These are phyloP conservation scores for Trichoderma afroharzianum DNA, from an alignment of 2,329 filamentous ascomycete genomes.

Conservation along the genomic window DNA sequence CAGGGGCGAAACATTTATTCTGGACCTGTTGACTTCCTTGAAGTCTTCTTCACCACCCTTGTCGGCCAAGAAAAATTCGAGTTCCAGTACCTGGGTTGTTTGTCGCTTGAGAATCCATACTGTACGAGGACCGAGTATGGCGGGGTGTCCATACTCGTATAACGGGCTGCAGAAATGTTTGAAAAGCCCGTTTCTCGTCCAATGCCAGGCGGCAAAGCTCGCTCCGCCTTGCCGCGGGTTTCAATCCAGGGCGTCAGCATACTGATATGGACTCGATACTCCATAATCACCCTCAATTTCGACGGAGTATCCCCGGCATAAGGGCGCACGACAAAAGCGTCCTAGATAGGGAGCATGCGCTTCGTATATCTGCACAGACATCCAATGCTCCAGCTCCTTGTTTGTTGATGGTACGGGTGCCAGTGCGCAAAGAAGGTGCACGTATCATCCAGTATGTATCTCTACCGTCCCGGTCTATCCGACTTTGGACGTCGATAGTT, in stretches of 20 bases:
- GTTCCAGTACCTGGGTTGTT: background rate
- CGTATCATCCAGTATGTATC: background rate
- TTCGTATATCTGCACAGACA: background rate
- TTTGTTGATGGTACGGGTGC: background rate
- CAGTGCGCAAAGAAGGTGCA: background rate
- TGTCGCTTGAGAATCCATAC: background rate
- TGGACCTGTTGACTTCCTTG: background rate
- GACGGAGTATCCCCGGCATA: slow-evolving; percentile 15
- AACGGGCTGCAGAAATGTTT: background rate
- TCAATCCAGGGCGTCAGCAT: background rate
- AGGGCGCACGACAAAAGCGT: background rate
- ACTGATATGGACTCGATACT: background rate
- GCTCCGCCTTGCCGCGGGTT: background rate
- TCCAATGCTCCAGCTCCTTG: background rate
- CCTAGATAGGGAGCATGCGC: background rate
- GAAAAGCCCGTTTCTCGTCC: background rate
- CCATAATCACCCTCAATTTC: slow-evolving; percentile 11
- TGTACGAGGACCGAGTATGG: background rate
- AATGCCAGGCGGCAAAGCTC: background rate
- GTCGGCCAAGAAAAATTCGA: background rate
- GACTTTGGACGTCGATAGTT: background rate
- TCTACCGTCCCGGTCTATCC: background rate
- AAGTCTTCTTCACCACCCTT: slow-evolving; percentile 3
- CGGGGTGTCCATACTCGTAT: background rate
- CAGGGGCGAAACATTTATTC: slow-evolving; percentile 10